Evolutionary conservation across 805 yeast species (phyloP), one percentile per base, ranked within the genome.

Genomic region (Torulaspora maleeae): DNA sequence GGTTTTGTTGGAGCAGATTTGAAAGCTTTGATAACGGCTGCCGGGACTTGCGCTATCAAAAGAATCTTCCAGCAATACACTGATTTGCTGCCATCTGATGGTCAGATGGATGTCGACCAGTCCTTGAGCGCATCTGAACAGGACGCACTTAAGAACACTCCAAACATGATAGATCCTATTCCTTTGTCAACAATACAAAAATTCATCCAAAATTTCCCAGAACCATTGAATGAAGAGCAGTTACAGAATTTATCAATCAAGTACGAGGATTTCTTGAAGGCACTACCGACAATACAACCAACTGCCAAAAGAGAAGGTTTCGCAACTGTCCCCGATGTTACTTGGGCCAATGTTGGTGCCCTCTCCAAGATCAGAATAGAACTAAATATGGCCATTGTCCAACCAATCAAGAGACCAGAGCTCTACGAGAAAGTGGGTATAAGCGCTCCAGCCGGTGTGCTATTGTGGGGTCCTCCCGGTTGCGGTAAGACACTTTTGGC

Each of bases 401-500:
- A 91, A 63, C 99, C 99, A 1, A 90, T 93, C 55, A 82, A 83
- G 59, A 78, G 86, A 52, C 99, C 99, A 1, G 97, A 91, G 51
- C 69, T 91, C 16, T 93, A 86, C 61, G 82, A 80, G 51, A 80
- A 82, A 48, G 97, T 90, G 9, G 99, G 99, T 65, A 90, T 93
- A 35, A 80, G 88, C 44, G 96, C 97, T 0, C 98, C 98, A 2
- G 89, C 96, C 0, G 99, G 99, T 46, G 99, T 93, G 1, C 69
- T 93, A 20, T 77, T 93, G 74, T 93, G 99, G 99, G 99, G 99
- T 0, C 99, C 99, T 1, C 99, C 99, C 3, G 99, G 99, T 29
- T 93, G 98, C 70, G 99, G 99, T 75, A 93, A 93, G 63, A 93
- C 99, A 0, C 72, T 93, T 40, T 72, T 93, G 24, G 98, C 98